Percentiles rank a stretch among this genome's conserved stretches.
Conservation (phyloP, 2,329 filamentous ascomycete species). For the Emergomyces pasteurianus region DNA sequence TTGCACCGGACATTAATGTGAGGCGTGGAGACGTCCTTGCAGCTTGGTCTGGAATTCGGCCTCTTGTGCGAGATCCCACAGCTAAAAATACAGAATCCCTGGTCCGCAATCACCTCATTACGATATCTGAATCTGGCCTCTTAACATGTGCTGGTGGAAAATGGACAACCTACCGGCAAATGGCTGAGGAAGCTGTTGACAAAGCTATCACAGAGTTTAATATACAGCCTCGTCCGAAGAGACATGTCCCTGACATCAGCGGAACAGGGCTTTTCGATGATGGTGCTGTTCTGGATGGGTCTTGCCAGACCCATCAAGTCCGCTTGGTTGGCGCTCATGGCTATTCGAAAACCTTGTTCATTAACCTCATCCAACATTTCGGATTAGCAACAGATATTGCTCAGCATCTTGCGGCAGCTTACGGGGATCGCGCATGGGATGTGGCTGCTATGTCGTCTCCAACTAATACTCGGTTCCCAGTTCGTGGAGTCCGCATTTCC, state of each 20-base stretch:
- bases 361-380: conserved; percentile 88
- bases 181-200: conserved; percentile 83
- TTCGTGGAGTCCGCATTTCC: conserved; percentile 68
- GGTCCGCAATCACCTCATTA: conserved; percentile 75
- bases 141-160: conserved; percentile 81
- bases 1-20: conserved; percentile 74
- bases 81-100: conserved; percentile 77
- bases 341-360: conserved; percentile 83
- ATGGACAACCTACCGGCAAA: conserved; percentile 88
- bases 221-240: conserved; percentile 46
- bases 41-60: conserved; percentile 80
- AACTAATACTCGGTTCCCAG: conserved; percentile 69
- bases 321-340: conserved; percentile 74
- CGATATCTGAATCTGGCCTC: conserved; percentile 65
- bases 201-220: conserved; percentile 60
- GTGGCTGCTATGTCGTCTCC: conserved; percentile 69
- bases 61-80: conserved; percentile 75
- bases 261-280: conserved; percentile 61
- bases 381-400: conserved; percentile 86
- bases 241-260: conserved; percentile 53
- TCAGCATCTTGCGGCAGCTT: conserved; percentile 74
- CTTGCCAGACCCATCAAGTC: conserved; percentile 73
- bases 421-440: conserved; percentile 86
- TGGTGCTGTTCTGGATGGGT: conserved; percentile 56
- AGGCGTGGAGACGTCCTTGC: conserved; percentile 78